Base-by-base conservation (phyloP, 1,139 yeast species). In the Pichia sp. region DNA sequence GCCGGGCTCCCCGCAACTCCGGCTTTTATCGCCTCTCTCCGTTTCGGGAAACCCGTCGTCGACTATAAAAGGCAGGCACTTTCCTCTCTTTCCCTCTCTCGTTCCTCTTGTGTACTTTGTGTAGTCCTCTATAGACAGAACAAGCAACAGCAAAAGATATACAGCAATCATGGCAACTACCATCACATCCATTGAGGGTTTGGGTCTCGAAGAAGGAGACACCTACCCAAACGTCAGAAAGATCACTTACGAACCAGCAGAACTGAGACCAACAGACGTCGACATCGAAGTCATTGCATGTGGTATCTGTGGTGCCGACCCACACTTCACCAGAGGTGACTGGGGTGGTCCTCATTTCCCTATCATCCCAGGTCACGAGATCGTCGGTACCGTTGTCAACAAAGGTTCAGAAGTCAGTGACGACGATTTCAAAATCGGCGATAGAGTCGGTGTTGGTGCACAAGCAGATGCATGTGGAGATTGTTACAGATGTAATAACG, bases 381-480 rank as follows among this genome's bases (percentile, higher is more conserved):
- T 73, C 53, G 59, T 73, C 36, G 77, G 77, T n/a, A 56, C 61
- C 45, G 70, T 67, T 46, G 61, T 68, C 20, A 59, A 46, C 9
- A 67, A 75, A 14, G 85, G 85, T 48, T 64, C 67, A 8, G 38
- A 40, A 2, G 38, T 40, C 5, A 21, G 30, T 10, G 61, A 40
- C 12, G 63, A 63, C 32, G 57, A 61, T 35, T 61, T 74, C 57
- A 69, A 73, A 58, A 56, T 75, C n/a, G 85, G 85, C 40, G 78
- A 80, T 52, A 63, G 79, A 48, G 85, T 79, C 21, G 87, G 85
- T 38, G 72, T 77, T 53, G 86, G 86, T 52, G 81, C 85, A 40
- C 67, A 67, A 42, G 65, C 70, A 40, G 68, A 66, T 44, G 61
- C 76, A 11, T 81, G 86, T 65, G 56, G 59, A n/a, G 52, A 60